These are phyloP conservation scores for Stylosanthes scabra DNA, from an alignment of 331 rosid genomes.

Conservation along the genomic window DNA sequence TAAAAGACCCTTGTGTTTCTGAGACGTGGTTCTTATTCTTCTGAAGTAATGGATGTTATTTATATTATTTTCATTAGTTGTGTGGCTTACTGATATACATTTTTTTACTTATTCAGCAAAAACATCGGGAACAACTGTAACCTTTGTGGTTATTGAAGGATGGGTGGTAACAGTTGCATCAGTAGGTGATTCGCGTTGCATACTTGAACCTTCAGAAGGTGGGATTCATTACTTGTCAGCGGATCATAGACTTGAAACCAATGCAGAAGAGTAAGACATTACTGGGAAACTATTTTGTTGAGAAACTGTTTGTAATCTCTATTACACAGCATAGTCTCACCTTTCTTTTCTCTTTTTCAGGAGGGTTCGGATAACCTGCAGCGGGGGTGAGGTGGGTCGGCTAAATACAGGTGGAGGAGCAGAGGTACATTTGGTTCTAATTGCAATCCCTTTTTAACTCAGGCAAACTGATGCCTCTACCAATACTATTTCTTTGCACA, in stretches of 20 bases:
- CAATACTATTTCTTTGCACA: slow-evolving; percentile 10
- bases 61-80: slow-evolving; percentile 11
- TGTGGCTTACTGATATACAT: slow-evolving; percentile 11
- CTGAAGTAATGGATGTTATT: background rate
- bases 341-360: slow-evolving; percentile 51
- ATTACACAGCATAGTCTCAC: slow-evolving; percentile 24
- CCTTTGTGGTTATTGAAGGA: slow-evolving; percentile 92
- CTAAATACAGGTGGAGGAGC: slow-evolving; percentile 97
- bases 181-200: slow-evolving; percentile 96
- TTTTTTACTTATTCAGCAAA: slow-evolving; percentile 56
- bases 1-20: slow-evolving; percentile 12
- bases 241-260: slow-evolving; percentile 94
- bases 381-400: slow-evolving; percentile 99
- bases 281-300: slow-evolving; percentile 15
- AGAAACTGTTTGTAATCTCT: slow-evolving; percentile 31
- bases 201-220: slow-evolving; percentile 93
- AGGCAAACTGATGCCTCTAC: slow-evolving; percentile 20
- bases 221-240: slow-evolving; percentile 85
- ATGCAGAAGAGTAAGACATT: slow-evolving; percentile 89
- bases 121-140: slow-evolving; percentile 96
- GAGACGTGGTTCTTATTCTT: slow-evolving; percentile 24
- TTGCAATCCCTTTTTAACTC: slow-evolving; percentile 12
- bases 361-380: slow-evolving; percentile 79
- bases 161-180: slow-evolving; percentile 94
- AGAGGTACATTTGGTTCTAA: slow-evolving; percentile 62